A percentile compares a stretch with the other conserved stretches of the same genome.
phyloP scores from a whole-genome alignment of 164 flowering plant genomes.

The Hamamelis virginiana region DNA sequence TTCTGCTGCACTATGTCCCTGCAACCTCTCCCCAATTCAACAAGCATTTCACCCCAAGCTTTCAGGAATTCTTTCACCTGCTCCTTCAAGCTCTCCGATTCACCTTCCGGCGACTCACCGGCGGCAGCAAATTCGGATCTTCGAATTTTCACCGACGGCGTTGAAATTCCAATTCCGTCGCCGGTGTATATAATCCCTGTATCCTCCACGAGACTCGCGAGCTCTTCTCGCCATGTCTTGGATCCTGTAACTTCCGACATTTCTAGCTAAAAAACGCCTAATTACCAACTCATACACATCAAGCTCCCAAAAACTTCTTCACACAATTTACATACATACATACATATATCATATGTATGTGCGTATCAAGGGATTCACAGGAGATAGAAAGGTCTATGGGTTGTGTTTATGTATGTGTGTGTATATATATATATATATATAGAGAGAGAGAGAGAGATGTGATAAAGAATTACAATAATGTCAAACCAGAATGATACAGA shows the following conservation, averaged over 20 bases:
- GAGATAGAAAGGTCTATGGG: background rate
- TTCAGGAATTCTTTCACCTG: constrained; percentile 68
- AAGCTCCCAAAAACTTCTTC: no score
- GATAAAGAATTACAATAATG: constrained; percentile 1
- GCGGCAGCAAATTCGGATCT: constrained; percentile 5
- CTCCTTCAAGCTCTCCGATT: constrained; percentile 58
- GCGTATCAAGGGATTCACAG: background rate
- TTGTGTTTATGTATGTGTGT: background rate
- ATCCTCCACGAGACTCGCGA: constrained; percentile 59
- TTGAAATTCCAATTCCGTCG: constrained; percentile 24
- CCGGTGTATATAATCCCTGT: constrained; percentile 39
- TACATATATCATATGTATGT: background rate
- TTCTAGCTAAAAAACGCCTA: background rate
- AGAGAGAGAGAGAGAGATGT: background rate
- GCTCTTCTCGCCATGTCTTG: constrained; percentile 64
- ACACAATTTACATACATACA: background rate
- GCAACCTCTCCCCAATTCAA: constrained; percentile 77
- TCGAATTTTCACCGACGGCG: constrained; percentile 13
- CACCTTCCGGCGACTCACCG: constrained; percentile 8
- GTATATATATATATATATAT: background rate
- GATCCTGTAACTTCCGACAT: constrained; percentile 46
- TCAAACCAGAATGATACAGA: constrained; percentile 1
- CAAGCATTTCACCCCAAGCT: constrained; percentile 71
- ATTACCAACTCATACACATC: background rate
- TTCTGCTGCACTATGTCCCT: constrained; percentile 72